Evolutionary conservation across 164 flowering plant species (phyloP).

Genomic region (Platanus orientalis): DNA sequence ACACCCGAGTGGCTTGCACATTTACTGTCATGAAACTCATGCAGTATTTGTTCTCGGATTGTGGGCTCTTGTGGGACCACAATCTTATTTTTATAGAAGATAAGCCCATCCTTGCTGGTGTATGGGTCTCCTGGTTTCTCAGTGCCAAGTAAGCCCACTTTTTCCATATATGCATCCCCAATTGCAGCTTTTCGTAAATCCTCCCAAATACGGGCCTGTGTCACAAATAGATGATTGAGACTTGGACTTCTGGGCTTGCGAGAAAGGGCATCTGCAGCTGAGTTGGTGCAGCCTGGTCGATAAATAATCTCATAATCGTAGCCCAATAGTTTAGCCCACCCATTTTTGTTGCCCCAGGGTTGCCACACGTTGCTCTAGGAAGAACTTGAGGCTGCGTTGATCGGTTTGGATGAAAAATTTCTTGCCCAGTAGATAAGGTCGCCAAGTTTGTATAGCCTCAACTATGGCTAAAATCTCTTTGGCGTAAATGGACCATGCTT

Average conservation of each 20-base stretch:
- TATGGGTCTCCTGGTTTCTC: too few relatives aligned
- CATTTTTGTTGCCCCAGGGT: constrained; percentile 9
- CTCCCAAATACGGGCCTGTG: neutral
- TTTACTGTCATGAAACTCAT: too few relatives aligned
- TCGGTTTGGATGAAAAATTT: too few relatives aligned
- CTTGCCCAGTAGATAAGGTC: constrained; percentile 11
- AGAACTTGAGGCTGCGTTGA: neutral
- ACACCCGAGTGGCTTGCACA: too few relatives aligned
- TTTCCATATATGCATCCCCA: neutral
- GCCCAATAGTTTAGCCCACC: constrained; percentile 10
- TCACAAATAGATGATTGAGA: neutral
- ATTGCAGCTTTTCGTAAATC: neutral
- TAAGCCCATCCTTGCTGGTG: too few relatives aligned
- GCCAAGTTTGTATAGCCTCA: neutral
- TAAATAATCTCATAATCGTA: too few relatives aligned
- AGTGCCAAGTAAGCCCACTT: too few relatives aligned
- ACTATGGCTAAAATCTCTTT: constrained; percentile 10
- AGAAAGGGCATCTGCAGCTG: neutral
- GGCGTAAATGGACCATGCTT: neutral
- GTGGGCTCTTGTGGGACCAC: too few relatives aligned
- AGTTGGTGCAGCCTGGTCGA: neutral
- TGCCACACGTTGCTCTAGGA: neutral
- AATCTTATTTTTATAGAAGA: too few relatives aligned
- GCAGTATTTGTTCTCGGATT: too few relatives aligned
- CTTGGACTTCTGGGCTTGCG: neutral